phyloP scores from a whole-genome alignment of 1,284 basidiomycete genomes.

The Lentinula novae-zelandiae region DNA sequence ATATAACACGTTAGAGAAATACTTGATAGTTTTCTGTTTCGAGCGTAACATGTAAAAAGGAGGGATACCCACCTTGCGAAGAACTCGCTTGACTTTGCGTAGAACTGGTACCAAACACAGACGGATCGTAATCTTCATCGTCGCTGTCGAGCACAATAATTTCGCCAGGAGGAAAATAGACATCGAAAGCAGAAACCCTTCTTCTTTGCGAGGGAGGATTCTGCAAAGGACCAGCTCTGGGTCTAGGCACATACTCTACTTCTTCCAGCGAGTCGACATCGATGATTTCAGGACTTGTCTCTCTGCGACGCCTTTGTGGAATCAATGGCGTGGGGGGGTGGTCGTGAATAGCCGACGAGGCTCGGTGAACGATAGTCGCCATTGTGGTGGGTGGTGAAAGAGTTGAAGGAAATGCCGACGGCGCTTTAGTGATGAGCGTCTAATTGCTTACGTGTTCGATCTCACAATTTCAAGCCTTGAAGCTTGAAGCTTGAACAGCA shows the following conservation, averaged over 20 bases:
- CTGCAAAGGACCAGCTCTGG: slow-evolving; percentile 16
- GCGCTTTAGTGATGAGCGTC: not conserved
- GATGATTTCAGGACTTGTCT: slow-evolving; percentile 19
- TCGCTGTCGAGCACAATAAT: slow-evolving; percentile 6
- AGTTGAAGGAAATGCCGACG: not conserved
- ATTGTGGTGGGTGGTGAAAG: slow-evolving; percentile 8
- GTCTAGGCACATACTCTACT: slow-evolving; percentile 7
- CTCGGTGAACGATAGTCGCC: slow-evolving; percentile 17
- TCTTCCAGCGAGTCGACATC: slow-evolving; percentile 29
- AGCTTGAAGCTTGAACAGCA: too few species aligned
- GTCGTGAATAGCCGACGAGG: slow-evolving; percentile 15
- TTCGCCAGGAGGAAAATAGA: not conserved
- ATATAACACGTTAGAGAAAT: not conserved
- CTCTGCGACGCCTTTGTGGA: slow-evolving; percentile 16
- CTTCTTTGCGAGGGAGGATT: slow-evolving; percentile 20
- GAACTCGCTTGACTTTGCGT: not conserved
- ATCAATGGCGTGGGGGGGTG: slow-evolving; percentile 8
- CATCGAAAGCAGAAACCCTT: not conserved
- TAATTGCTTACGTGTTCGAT: not conserved
- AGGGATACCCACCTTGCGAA: not conserved
- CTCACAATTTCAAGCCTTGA: too few species aligned
- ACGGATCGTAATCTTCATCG: slow-evolving; percentile 7
- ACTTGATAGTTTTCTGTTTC: not conserved
- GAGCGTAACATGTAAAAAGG: not conserved
- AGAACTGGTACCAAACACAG: not conserved